These are phyloP conservation scores for Ascocoryne sarcoides DNA, from an alignment of 2,329 filamentous ascomycete species.

Conservation along the genomic window DNA sequence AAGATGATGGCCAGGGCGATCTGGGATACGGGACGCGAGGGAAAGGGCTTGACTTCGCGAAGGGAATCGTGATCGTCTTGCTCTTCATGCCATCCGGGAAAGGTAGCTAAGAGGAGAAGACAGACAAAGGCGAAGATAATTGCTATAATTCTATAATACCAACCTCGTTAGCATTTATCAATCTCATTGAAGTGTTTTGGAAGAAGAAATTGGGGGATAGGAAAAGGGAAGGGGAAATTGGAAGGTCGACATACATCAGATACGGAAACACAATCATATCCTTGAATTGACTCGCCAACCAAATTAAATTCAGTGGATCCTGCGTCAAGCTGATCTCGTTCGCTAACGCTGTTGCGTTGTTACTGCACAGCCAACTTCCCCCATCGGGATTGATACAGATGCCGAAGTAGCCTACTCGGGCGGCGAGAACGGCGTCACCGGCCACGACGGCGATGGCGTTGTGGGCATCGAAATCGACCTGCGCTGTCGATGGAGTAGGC, in stretches of 20 bases:
- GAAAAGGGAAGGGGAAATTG: background rate
- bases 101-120: conserved; percentile 89
- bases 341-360: conserved; percentile 90
- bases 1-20: conserved; percentile 90
- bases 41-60: conserved; percentile 88
- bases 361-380: conserved; percentile 88
- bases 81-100: conserved; percentile 96
- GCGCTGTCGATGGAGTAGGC: conserved; percentile 71
- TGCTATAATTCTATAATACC: conserved; percentile 71
- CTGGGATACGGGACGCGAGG: conserved; percentile 84
- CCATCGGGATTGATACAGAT: conserved; percentile 92
- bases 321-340: conserved; percentile 84
- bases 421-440: conserved; percentile 72
- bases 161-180: background rate
- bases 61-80: conserved; percentile 72
- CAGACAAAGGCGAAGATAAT: conserved; percentile 96
- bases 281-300: conserved; percentile 95
- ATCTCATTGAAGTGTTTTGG: background rate
- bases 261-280: conserved; percentile 98
- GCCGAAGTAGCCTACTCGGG: conserved; percentile 94
- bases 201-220: background rate
- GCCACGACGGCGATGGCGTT: conserved; percentile 86
- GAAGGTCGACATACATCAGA: conserved; percentile 71
- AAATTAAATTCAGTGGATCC: conserved; percentile 93
- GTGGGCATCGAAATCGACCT: conserved; percentile 83